Evolutionary conservation across 257 asterid genomes (phyloP), one percentile per base, ranked within the genome.

Genomic region (Solanum lignicaule): DNA sequence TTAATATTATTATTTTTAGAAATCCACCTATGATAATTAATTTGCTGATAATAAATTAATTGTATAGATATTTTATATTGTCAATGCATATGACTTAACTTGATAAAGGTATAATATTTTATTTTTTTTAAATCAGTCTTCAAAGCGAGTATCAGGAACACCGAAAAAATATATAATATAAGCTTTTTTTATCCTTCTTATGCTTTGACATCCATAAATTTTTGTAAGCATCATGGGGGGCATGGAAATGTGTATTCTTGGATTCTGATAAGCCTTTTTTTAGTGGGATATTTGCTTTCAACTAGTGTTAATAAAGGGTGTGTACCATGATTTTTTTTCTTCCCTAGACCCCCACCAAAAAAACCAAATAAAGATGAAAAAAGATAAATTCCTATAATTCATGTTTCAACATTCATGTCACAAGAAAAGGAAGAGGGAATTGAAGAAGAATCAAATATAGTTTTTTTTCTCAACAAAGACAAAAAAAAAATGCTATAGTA

Each of bases 151-250:
- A 9, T 60, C 6, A 15, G 21, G 0, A 48, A 15, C 7, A 48
- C 3, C 21, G 3, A 5, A 48, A 48, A 41, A 15, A 14, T 14
- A 48, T 15, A 5, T 78, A 87, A 85, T 87, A 46, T 88, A 89
- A 89, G 43, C 58, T 86, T 81, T 86, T 29, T 13, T 10, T 2
- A 69, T 88, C 86, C 32, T 90, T 87, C 85, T 84, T 75, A 89
- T 71, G 84, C 86, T 91, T 90, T 88, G 72, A 91, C 72, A 90
- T 88, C 60, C 86, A 85, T 88, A 90, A 90, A 32, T 83, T 82
- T 86, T 32, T 89, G 90, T 87, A 79, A 89, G 90, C 86, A 68
- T 83, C 76, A 87, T 87, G 91, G 92, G 92, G 90, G 73, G 92
- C 91, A 90, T 90, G 88, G 87, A 82, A 86, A 32, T 86, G 83